A percentile compares a stretch with the other conserved stretches of the same genome.
These are phyloP conservation scores for Takakia lepidozioides DNA, from an alignment of 225 moss, liverwort and hornwort species.

Conservation along the genomic window DNA sequence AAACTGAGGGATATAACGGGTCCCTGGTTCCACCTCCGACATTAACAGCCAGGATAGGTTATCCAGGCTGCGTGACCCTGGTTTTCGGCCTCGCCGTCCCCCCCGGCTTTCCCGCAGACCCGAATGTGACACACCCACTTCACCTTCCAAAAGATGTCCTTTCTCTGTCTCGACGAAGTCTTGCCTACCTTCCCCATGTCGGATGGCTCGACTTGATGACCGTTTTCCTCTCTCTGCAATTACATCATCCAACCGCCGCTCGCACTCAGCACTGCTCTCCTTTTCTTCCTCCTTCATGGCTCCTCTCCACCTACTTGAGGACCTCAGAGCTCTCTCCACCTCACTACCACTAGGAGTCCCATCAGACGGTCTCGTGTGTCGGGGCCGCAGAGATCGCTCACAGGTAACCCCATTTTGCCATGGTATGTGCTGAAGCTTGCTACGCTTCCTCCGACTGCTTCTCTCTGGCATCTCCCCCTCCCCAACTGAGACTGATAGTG, in stretches of 20 bases:
- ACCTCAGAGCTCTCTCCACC: constrained; percentile 24
- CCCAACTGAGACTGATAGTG: neutral
- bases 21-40: constrained; percentile 75
- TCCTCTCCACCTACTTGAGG: constrained; percentile 1
- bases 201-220: constrained; percentile 10
- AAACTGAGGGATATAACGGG: constrained; percentile 88
- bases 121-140: constrained; percentile 34
- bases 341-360: no score
- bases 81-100: constrained; percentile 28
- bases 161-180: constrained; percentile 31
- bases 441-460: constrained; percentile 19
- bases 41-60: constrained; percentile 70
- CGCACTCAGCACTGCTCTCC: neutral
- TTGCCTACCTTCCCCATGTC: no score
- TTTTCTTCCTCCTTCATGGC: neutral
- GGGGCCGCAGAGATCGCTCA: constrained; percentile 9
- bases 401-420: neutral
- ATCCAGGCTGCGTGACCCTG: constrained; percentile 19
- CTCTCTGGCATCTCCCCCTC: constrained; percentile 11
- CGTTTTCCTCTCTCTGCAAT: constrained; percentile 10
- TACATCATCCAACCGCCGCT: constrained; percentile 1
- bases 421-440: constrained; percentile 9
- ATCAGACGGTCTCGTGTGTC: no score
- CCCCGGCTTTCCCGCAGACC: constrained; percentile 14
- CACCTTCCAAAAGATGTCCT: constrained; percentile 28